Evolutionary conservation across 2,329 filamentous ascomycete genomes (phyloP).

Genomic region (Colletotrichum eremochloae): DNA sequence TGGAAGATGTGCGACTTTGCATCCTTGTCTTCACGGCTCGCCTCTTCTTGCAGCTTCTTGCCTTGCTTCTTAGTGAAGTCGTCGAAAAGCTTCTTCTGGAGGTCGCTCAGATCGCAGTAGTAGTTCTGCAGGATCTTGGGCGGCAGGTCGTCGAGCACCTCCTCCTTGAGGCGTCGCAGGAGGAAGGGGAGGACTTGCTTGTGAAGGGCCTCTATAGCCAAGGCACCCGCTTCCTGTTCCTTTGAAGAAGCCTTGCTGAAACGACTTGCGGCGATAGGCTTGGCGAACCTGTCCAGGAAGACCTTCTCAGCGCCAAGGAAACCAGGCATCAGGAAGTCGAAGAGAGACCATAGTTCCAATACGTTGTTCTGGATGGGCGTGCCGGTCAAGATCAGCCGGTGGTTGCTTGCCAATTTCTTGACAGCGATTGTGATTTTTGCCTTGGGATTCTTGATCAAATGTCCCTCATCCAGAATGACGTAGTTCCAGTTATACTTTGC

Average conservation of each 20-base stretch:
- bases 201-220: constrained; percentile 97
- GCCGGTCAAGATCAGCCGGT: constrained; percentile 94
- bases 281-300: constrained; percentile 95
- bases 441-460: constrained; percentile 98
- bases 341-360: constrained; percentile 95
- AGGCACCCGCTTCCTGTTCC: constrained; percentile 95
- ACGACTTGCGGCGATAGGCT: constrained; percentile 93
- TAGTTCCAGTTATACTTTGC: constrained; percentile 95
- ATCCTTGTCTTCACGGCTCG: constrained; percentile 87
- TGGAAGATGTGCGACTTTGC: constrained; percentile 99
- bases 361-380: constrained; percentile 99
- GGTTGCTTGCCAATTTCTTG: constrained; percentile 90
- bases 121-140: constrained; percentile 99
- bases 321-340: constrained; percentile 99
- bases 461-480: constrained; percentile 95
- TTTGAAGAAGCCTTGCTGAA: constrained; percentile 98
- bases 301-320: constrained; percentile 95
- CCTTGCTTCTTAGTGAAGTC: constrained; percentile 96
- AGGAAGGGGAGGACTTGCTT: constrained; percentile 98
- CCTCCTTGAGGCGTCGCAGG: constrained; percentile 94
- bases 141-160: constrained; percentile 94
- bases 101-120: constrained; percentile 96
- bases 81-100: constrained; percentile 95
- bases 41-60: constrained; percentile 87
- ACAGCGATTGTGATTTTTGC: constrained; percentile 96